Conservation (phyloP, 176 grass and related monocot species). For the Zea mays region Zm-B73-REFERENCE-NAM-5.0 NC_050104.1:145066501-145067000, state of each 20-base stretch:
- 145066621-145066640: not conserved
- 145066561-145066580: not conserved
- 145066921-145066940: not conserved
- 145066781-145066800: slow-evolving; percentile 35
- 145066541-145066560: not conserved
- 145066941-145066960: slow-evolving; percentile 32
- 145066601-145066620: not conserved
- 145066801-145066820: not conserved
- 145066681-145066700: not conserved
- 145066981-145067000: slow-evolving; percentile 29
- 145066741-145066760: not conserved
- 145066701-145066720: slow-evolving; percentile 21
- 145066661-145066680: not conserved
- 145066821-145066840: not conserved
- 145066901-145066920: not conserved
- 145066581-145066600: not conserved
- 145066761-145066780: slow-evolving; percentile 22
- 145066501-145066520: not conserved
- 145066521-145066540: not conserved
- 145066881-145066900: slow-evolving; percentile 4
- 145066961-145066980: slow-evolving; percentile 33
- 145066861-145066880: slow-evolving; percentile 13
- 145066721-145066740: not conserved
- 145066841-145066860: slow-evolving; percentile 16
- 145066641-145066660: not conserved